Evolutionary conservation across 148 eudicot genomes (phyloP), one percentile per base, ranked within the genome.

Genomic region (Vaccinium darrowii): DNA sequence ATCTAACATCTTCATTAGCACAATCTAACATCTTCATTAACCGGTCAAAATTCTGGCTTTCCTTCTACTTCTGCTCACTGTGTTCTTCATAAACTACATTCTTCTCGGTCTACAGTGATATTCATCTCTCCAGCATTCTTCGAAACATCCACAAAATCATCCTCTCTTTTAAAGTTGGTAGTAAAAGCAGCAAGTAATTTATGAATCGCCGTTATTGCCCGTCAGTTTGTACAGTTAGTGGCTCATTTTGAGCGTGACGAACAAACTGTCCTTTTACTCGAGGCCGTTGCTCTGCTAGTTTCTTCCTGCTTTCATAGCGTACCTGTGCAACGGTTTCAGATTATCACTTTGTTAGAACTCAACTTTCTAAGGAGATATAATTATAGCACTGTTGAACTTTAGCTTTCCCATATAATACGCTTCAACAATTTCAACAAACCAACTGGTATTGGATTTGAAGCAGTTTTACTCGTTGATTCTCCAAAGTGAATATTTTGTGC

Each of bases 221-320:
- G 71, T 88, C 89, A 75, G 89, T 84, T 82, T 81, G 89, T 67
- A 53, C 58, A 19, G 90, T 88, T 49, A 88, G 87, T 76, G 91
- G 87, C 43, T 95, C 94, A 11, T 90, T 88, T 27, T 87, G 92
- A 81, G 84, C 82, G 79, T 93, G 98, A 63, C 99, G 97, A 76
- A 97, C 99, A 88, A 97, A 97, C 89, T 97, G 99, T 76, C 99
- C 99, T 89, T 93, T 97, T 13, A 97, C 92, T 63, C 99, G 89
- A n/a, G 99, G 98, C 7, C 98, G 95, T 84, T 95, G 93, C 88
- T 94, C 98, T 60, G 99, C 99, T 52, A 95, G 96, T 79, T 95
- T 97, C 82, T 94, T 95, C 87, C 98, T 83, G 90, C 95, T 97
- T 82, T 97, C 96, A 83, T 97, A 97, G 5, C 99, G 90, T 60